Conservation (phyloP, 2,329 filamentous ascomycete genomes). For the Aurifilum marmelostoma region DNA sequence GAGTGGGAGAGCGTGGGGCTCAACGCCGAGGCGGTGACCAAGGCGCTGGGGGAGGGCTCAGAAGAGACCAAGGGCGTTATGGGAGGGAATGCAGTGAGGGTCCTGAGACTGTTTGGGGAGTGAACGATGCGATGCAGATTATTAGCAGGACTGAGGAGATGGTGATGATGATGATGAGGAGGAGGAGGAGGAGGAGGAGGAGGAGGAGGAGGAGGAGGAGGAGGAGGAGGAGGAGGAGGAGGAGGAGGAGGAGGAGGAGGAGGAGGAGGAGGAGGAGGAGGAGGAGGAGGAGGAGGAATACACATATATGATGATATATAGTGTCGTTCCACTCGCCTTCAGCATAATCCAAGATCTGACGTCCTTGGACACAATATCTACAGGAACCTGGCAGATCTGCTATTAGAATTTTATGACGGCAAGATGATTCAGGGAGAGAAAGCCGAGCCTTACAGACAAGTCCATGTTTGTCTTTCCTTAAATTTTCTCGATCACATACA, state of each 20-base stretch:
- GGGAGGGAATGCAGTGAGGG: constrained; percentile 37
- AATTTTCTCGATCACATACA: not conserved
- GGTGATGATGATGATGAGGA: too few species aligned
- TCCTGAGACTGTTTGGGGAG: constrained; percentile 34
- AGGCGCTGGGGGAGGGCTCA: constrained; percentile 34
- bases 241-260: too few species aligned
- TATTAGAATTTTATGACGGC: too few species aligned
- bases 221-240: too few species aligned
- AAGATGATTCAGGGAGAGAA: not conserved
- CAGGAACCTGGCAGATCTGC: not conserved
- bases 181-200: too few species aligned
- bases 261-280: too few species aligned
- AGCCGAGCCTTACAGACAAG: not conserved
- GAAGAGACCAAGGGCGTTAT: constrained; percentile 34
- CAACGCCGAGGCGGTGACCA: constrained; percentile 41
- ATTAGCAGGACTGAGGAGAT: not conserved
- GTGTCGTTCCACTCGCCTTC: not conserved
- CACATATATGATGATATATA: not conserved
- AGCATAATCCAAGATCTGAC: not conserved
- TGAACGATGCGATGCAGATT: constrained; percentile 4
- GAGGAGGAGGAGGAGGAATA: not conserved
- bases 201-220: too few species aligned
- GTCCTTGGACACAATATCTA: not conserved
- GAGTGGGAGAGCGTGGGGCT: constrained; percentile 71
- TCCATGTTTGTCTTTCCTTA: not conserved